These are phyloP conservation scores for Ulvella scutata DNA, from an alignment of 139 green algal species.

Conservation along the genomic window DNA sequence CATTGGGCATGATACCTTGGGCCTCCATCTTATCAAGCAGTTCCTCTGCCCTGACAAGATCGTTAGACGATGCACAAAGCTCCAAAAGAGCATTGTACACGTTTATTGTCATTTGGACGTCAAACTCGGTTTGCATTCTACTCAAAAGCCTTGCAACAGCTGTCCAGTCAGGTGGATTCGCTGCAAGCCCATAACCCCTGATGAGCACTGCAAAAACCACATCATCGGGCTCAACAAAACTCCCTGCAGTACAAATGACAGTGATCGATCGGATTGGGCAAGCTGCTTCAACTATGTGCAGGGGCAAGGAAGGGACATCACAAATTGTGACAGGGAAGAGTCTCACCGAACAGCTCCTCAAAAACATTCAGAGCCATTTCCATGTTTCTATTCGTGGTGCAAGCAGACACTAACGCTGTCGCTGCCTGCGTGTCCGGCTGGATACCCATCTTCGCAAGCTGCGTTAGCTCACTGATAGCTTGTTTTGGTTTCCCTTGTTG, in stretches of 20 bases:
- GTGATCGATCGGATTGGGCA: not conserved
- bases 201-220: conserved; percentile 65
- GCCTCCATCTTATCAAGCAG: conserved; percentile 62
- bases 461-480: conserved; percentile 36
- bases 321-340: not conserved
- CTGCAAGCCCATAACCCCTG: conserved; percentile 41
- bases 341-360: conserved; percentile 58
- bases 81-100: conserved; percentile 64
- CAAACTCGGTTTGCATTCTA: conserved; percentile 43
- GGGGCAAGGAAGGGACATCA: no score
- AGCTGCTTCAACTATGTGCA: not conserved
- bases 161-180: conserved; percentile 43
- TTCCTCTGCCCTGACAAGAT: conserved; percentile 48
- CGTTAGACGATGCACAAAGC: conserved; percentile 51
- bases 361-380: conserved; percentile 58
- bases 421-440: conserved; percentile 63
- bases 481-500: not conserved
- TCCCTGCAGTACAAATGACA: conserved; percentile 10
- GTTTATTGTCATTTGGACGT: conserved; percentile 39
- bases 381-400: conserved; percentile 43
- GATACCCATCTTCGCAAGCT: conserved; percentile 45
- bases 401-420: conserved; percentile 64
- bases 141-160: conserved; percentile 40
- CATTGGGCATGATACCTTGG: not conserved
- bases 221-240: conserved; percentile 59